Percentiles rank a stretch among this genome's conserved stretches.
phyloP scores from a whole-genome alignment of 2,329 filamentous ascomycete species.

The Talaromyces sp. region DNA sequence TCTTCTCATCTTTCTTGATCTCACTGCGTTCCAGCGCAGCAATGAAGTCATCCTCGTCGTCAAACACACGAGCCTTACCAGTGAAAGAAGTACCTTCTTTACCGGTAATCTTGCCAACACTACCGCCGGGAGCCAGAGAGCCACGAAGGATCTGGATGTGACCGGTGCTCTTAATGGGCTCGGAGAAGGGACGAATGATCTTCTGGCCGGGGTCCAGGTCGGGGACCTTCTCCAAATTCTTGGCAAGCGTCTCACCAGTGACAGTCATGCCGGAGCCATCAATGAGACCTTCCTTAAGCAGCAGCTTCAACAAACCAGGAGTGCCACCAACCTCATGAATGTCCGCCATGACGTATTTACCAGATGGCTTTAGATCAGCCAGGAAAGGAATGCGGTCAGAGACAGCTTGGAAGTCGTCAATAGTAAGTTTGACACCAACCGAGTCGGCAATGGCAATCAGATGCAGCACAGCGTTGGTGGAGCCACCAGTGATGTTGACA shows the following conservation, averaged over 20 bases:
- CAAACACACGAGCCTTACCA: slow-evolving; percentile 71
- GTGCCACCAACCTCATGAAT: slow-evolving; percentile 61
- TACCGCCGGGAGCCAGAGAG: slow-evolving; percentile 68
- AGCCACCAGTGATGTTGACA: slow-evolving; percentile 79
- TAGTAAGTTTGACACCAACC: slow-evolving; percentile 77
- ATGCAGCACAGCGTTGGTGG: slow-evolving; percentile 84
- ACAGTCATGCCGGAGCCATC: slow-evolving; percentile 64
- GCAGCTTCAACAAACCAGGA: slow-evolving; percentile 60
- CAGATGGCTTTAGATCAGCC: slow-evolving; percentile 79
- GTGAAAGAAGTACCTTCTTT: slow-evolving; percentile 71
- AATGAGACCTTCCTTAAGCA: slow-evolving; percentile 61
- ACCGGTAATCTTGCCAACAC: slow-evolving; percentile 75
- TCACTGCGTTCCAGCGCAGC: slow-evolving; percentile 66
- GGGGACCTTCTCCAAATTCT: slow-evolving; percentile 61
- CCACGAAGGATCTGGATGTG: slow-evolving; percentile 75
- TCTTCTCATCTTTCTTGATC: slow-evolving; percentile 76
- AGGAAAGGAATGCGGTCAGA: slow-evolving; percentile 79
- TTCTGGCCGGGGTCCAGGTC: slow-evolving; percentile 70
- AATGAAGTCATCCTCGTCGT: slow-evolving; percentile 71
- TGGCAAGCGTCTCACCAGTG: slow-evolving; percentile 60
- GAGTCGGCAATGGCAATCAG: slow-evolving; percentile 81
- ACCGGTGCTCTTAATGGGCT: slow-evolving; percentile 71
- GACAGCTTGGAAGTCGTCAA: slow-evolving; percentile 84
- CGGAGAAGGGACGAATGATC: slow-evolving; percentile 68
- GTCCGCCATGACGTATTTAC: slow-evolving; percentile 65